Percentiles rank a stretch among this genome's conserved stretches.
Conservation (phyloP, 2,329 filamentous ascomycete species). For the Colletotrichum gigasporum region DNA sequence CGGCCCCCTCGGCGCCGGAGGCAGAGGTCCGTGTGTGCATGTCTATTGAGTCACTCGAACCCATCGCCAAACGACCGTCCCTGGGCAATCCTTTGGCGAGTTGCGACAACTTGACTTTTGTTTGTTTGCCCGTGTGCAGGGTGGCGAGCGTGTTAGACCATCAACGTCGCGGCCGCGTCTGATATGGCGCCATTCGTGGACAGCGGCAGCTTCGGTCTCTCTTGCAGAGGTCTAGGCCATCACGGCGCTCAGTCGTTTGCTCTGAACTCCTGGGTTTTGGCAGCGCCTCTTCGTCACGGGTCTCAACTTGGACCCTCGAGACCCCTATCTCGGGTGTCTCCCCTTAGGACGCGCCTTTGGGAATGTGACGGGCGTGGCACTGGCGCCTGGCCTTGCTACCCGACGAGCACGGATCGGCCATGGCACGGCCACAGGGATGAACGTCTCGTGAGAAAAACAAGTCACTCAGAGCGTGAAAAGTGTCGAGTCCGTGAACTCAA, state of each 20-base stretch:
- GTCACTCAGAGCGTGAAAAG: not conserved
- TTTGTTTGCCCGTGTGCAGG: conserved; percentile 9
- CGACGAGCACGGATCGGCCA: conserved; percentile 20
- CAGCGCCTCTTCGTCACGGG: conserved; percentile 26
- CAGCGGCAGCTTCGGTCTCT: conserved; percentile 5
- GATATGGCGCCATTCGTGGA: not conserved
- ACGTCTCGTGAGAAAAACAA: conserved; percentile 4
- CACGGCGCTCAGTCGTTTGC: conserved; percentile 6
- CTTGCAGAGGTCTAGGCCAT: conserved; percentile 14
- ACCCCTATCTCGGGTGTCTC: not conserved
- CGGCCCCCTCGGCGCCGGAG: conserved; percentile 21
- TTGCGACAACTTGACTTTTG: not conserved
- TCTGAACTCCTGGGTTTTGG: not conserved
- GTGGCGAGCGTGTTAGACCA: not conserved
- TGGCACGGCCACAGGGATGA: conserved; percentile 13
- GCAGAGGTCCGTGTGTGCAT: not conserved
- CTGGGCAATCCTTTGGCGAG: not conserved
- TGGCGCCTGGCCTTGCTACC: conserved; percentile 2
- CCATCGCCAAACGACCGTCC: not conserved
- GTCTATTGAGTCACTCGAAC: conserved; percentile 9
- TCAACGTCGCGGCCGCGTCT: not conserved
- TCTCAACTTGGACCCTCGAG: conserved; percentile 12
- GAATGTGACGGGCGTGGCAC: not conserved
- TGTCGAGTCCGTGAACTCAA: conserved; percentile 17
- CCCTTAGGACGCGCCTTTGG: not conserved